Percentiles rank a stretch among this genome's conserved stretches.
Conservation (phyloP, 2,329 filamentous ascomycete genomes). For the Raffaelea albimanens region DNA sequence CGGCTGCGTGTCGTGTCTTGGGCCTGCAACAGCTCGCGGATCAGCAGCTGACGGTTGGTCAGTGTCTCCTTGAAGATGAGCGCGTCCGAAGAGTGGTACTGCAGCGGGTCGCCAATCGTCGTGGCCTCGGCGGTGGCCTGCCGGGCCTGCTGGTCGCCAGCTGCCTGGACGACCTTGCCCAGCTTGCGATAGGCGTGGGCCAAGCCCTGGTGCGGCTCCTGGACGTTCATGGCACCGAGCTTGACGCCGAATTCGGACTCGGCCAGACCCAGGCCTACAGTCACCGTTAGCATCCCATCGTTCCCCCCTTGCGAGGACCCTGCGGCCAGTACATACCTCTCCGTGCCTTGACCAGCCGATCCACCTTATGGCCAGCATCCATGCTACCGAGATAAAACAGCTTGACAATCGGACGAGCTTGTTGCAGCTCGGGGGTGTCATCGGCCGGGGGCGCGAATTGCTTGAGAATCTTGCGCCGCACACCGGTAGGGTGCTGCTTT, state of each 20-base stretch:
- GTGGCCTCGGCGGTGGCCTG: slow-evolving; percentile 96
- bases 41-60: slow-evolving; percentile 92
- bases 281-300: background rate
- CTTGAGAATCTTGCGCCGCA: slow-evolving; percentile 90
- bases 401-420: slow-evolving; percentile 85
- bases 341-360: slow-evolving; percentile 83
- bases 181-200: slow-evolving; percentile 89
- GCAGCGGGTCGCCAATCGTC: slow-evolving; percentile 84
- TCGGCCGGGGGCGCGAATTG: slow-evolving; percentile 97
- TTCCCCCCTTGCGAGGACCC: no score
- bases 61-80: slow-evolving; percentile 98
- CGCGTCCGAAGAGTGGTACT: slow-evolving; percentile 90
- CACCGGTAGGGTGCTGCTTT: slow-evolving; percentile 93
- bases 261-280: slow-evolving; percentile 63
- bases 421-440: slow-evolving; percentile 88
- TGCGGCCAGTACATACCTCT: no score
- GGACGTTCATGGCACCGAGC: slow-evolving; percentile 73
- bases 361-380: slow-evolving; percentile 95
- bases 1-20: slow-evolving; percentile 78
- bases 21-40: slow-evolving; percentile 85
- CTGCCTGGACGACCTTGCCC: slow-evolving; percentile 84
- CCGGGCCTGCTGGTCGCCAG: slow-evolving; percentile 90
- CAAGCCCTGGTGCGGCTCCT: slow-evolving; percentile 83
- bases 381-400: slow-evolving; percentile 91
- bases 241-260: slow-evolving; percentile 93